Conservation (phyloP, 495 filamentous ascomycete species). For the Talaromyces thailandensis region DNA sequence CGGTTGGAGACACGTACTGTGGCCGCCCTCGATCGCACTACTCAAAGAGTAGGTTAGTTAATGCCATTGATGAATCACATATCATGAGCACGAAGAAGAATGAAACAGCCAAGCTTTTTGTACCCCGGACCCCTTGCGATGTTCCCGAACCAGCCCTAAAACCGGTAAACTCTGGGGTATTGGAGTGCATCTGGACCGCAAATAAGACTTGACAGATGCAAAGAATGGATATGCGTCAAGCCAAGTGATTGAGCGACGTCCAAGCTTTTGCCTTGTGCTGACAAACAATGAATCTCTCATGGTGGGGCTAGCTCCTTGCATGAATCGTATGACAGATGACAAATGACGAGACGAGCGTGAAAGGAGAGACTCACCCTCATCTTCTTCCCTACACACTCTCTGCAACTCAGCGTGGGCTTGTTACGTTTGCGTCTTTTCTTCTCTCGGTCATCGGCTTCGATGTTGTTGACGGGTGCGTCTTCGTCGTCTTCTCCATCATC, state of each 20-base stretch:
- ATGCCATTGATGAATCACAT: background rate
- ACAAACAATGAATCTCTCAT: background rate
- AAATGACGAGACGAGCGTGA: background rate
- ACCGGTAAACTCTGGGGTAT: background rate
- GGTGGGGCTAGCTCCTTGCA: background rate
- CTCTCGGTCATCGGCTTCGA: conserved; percentile 10
- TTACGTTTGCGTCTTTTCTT: conserved; percentile 66
- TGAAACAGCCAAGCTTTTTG: background rate
- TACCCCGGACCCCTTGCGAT: background rate
- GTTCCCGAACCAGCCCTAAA: background rate
- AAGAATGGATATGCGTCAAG: background rate
- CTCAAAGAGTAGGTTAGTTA: background rate
- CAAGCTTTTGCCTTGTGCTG: background rate
- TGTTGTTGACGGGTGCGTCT: background rate
- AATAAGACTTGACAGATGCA: background rate
- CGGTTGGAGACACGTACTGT: background rate
- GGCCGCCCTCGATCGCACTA: conserved; percentile 8
- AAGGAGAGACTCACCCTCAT: conserved; percentile 44
- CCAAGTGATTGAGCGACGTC: background rate
- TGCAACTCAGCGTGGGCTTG: conserved; percentile 65
- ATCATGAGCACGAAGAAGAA: background rate
- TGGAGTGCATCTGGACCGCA: background rate
- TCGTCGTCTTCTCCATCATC: background rate
- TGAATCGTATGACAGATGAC: background rate
- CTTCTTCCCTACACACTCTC: conserved; percentile 63